Evolutionary conservation across 2,329 filamentous ascomycete species (phyloP), one percentile per base, ranked within the genome.

Genomic region (Lizonia empirigonia): DNA sequence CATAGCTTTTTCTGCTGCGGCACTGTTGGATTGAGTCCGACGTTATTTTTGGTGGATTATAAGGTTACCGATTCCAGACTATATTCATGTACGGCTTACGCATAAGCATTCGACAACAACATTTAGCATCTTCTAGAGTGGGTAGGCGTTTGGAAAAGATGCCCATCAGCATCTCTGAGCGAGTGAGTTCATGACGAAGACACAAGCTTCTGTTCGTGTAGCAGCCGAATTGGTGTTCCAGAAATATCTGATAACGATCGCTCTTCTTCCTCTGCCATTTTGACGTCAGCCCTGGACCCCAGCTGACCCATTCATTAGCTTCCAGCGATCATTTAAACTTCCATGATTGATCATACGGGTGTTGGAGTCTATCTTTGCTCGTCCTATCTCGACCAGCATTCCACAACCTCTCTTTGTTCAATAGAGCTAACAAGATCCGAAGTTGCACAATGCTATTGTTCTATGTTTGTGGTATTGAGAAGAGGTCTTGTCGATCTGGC

Each of bases 21-120:
- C 27, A 29, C 26, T 44, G 36, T 58, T 59, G 56, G 49, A 59
- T 63, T 60, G 63, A 58, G 40, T 68, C 53, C 57, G 51, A 50
- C 42, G 15, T 24, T 38, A 19, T 50, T 33, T 27, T 39, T 22
- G 34, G 27, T 9, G 32, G 46, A 9, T 10, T 38, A 16, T 24
- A 27, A 22, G 35, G 34, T 29, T 7, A 8, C 20, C 35, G 16
- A 32, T 42, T 32, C n/a, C 18, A 19, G 32, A 7, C 15, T 24
- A 18, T 44, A 22, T 50, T 44, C 29, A 35, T 35, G 47, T 50
- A 44, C 35, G 27, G 47, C 47, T 50, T 38, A 23, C 19, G 29
- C 22, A 27, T 24, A 38, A 38, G 40, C 34, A 39, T 44, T 39
- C 44, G 35, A 27, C 29, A 50, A 44, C 47, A 26, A 44, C n/a